Evolutionary conservation across 257 asterid genomes (phyloP).

Genomic region (Petunia secreta): DNA sequence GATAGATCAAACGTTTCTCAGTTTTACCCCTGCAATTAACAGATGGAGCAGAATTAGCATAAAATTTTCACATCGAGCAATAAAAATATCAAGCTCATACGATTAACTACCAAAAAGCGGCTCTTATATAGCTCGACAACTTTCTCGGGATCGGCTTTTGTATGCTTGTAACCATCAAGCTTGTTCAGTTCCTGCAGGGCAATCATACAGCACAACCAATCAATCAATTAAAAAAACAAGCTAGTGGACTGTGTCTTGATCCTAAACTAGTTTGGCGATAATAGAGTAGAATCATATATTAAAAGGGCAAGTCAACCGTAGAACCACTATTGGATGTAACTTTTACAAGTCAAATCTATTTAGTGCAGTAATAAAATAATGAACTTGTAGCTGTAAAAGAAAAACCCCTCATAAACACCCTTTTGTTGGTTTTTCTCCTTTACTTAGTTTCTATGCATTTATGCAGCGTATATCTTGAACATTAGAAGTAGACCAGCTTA

Average conservation of each 20-base stretch:
- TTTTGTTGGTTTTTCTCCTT: too few species aligned
- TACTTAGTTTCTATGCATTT: too few species aligned
- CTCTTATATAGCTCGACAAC: slow-evolving; percentile 41
- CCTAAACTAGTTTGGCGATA: not conserved
- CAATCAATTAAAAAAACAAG: not conserved
- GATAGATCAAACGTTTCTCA: not conserved
- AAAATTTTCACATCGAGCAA: not conserved
- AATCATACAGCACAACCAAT: not conserved
- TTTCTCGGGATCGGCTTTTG: slow-evolving; percentile 57
- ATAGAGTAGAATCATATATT: not conserved
- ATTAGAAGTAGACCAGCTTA: not conserved
- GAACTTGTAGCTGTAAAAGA: too few species aligned
- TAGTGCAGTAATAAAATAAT: too few species aligned
- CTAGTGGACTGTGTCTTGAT: not conserved
- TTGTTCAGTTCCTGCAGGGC: slow-evolving; percentile 56
- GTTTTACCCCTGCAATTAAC: slow-evolving; percentile 13
- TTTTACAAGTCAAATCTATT: not conserved
- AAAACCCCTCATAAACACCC: too few species aligned
- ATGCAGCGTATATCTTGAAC: too few species aligned
- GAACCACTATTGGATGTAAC: too few species aligned
- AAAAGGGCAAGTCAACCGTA: too few species aligned
- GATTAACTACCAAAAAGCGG: slow-evolving; percentile 40
- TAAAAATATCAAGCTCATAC: not conserved
- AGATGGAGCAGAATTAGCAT: not conserved
- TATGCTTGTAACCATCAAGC: slow-evolving; percentile 62